These are phyloP conservation scores for Globisporangium recalcitrans DNA, from an alignment of 352 stramenopile genomes.

Conservation along the genomic window DNA sequence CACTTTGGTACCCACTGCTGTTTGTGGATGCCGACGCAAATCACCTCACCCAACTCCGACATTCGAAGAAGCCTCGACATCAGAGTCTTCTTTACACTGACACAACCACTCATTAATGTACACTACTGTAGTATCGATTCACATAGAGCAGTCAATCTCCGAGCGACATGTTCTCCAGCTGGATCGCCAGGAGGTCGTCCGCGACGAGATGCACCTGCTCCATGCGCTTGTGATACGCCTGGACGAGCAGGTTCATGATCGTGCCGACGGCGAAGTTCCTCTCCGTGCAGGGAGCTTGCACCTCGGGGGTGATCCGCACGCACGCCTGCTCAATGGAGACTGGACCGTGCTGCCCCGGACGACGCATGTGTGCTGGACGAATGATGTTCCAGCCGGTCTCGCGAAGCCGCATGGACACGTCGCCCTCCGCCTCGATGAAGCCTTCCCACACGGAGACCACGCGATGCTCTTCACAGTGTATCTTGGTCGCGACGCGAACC, in stretches of 20 bases:
- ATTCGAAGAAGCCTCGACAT: no score
- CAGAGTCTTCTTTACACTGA: neutral
- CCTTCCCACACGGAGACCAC: slow-evolving; percentile 28
- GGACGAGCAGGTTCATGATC: slow-evolving; percentile 8
- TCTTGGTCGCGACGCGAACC: slow-evolving; percentile 21
- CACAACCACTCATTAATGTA: neutral
- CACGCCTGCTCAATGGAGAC: slow-evolving; percentile 10
- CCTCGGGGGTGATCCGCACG: slow-evolving; percentile 6
- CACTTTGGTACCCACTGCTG: no score
- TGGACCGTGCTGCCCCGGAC: neutral
- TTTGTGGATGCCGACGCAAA: neutral
- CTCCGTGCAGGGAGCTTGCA: neutral
- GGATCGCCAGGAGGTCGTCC: slow-evolving; percentile 5
- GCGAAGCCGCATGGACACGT: slow-evolving; percentile 24
- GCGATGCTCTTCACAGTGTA: slow-evolving; percentile 22
- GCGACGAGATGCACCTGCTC: slow-evolving; percentile 6
- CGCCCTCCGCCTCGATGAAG: slow-evolving; percentile 27
- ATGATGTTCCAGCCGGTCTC: slow-evolving; percentile 31
- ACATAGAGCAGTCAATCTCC: neutral
- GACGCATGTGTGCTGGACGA: neutral
- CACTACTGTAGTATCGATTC: no score
- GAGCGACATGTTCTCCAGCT: slow-evolving; percentile 1
- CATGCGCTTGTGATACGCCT: slow-evolving; percentile 13
- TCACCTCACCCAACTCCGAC: no score
- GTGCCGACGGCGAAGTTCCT: neutral